Percentiles rank a stretch among this genome's conserved stretches.
These are phyloP conservation scores for Baorangia bicolor DNA, from an alignment of 768 basidiomycete genomes.

Conservation along the genomic window DNA sequence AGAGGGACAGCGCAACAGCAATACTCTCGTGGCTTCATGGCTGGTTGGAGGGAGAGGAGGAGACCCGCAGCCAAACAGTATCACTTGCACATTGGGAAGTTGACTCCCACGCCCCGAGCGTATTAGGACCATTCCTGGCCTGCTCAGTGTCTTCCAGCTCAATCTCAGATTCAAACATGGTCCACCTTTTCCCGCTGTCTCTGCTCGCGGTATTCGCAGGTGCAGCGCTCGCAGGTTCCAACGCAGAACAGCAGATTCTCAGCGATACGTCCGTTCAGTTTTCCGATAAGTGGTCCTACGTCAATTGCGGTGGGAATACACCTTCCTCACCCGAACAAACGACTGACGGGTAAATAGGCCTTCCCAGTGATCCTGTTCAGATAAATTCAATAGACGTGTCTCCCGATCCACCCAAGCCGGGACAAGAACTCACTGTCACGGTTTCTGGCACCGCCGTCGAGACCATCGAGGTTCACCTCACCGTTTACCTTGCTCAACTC, in stretches of 20 bases:
- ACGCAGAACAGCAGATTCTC: conserved; percentile 32
- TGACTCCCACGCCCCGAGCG: conserved; percentile 19
- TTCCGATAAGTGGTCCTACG: conserved; percentile 61
- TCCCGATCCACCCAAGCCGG: conserved; percentile 90
- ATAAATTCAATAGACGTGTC: conserved; percentile 69
- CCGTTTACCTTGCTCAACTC: not conserved
- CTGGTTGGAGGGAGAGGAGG: not conserved
- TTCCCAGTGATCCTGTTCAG: conserved; percentile 46
- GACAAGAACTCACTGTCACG: conserved; percentile 82
- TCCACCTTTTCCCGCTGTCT: conserved; percentile 26
- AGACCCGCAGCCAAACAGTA: not conserved
- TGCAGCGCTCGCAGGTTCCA: conserved; percentile 23
- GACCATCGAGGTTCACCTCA: conserved; percentile 58
- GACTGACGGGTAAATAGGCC: conserved; percentile 39
- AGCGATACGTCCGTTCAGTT: conserved; percentile 31
- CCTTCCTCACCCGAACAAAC: conserved; percentile 1
- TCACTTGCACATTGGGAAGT: conserved; percentile 4
- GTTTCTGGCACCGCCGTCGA: conserved; percentile 61
- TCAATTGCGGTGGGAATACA: conserved; percentile 66
- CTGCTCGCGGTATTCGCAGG: conserved; percentile 30
- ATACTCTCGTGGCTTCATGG: conserved; percentile 79
- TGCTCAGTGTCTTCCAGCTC: conserved; percentile 15
- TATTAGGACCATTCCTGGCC: conserved; percentile 21
- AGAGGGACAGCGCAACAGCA: conserved; percentile 93
- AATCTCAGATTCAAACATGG: conserved; percentile 26